Conservation (phyloP, 1,284 basidiomycete genomes). For the Tilletiaria anomala region DNA sequence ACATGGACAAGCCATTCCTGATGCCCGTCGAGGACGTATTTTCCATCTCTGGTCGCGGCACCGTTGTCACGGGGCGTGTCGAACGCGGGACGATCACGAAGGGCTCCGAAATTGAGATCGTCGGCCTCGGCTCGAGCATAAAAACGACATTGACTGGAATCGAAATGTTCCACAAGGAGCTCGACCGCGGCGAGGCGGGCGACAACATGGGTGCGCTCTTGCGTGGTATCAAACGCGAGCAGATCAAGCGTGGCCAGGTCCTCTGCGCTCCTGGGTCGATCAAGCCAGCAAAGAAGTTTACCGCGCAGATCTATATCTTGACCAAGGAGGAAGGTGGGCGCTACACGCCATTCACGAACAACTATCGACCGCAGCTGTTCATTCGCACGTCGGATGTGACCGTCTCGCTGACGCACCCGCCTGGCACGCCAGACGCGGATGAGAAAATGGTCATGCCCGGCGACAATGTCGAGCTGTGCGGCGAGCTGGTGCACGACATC, state of each 20-base stretch:
- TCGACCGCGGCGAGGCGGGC: slow-evolving; percentile 92
- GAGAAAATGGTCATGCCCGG: slow-evolving; percentile 81
- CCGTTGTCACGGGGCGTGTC: slow-evolving; percentile 91
- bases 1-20: slow-evolving; percentile 95
- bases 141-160: slow-evolving; percentile 95
- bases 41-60: slow-evolving; percentile 95
- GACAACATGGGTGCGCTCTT: slow-evolving; percentile 99
- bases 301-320: slow-evolving; percentile 44
- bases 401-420: slow-evolving; percentile 69
- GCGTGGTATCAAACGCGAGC: slow-evolving; percentile 93
- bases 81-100: slow-evolving; percentile 88
- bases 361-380: slow-evolving; percentile 94
- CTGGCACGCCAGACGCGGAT: slow-evolving; percentile 46
- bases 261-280: slow-evolving; percentile 80
- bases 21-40: slow-evolving; percentile 95
- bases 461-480: slow-evolving; percentile 89
- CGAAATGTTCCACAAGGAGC: slow-evolving; percentile 99
- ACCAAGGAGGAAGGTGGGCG: slow-evolving; percentile 98
- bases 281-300: slow-evolving; percentile 84
- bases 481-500: slow-evolving; percentile 70
- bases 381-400: slow-evolving; percentile 92
- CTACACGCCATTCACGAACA: slow-evolving; percentile 90
- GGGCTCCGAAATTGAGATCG: slow-evolving; percentile 83
- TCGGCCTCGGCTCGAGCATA: slow-evolving; percentile 68
- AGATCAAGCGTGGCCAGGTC: slow-evolving; percentile 84